Evolutionary conservation across 305 asterid genomes (phyloP), one percentile per base, ranked within the genome.

Genomic region (Fraxinus velutina): DNA sequence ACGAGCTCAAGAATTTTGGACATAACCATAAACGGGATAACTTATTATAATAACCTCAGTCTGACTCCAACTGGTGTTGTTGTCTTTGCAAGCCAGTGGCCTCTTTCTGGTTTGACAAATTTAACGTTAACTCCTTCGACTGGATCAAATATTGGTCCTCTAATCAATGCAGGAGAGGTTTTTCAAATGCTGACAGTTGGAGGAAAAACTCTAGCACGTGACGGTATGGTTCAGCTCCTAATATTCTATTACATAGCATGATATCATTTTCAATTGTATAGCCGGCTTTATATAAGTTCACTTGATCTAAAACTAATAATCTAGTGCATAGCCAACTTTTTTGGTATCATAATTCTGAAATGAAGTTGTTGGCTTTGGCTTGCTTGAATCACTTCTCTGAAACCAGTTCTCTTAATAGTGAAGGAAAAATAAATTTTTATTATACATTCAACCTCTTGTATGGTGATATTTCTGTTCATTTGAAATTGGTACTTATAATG

Each of bases 111-210:
- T 75, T 57, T 84, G 81, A 91, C 98, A 4, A 92, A 89, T 82
- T 42, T 95, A 73, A 91, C 96, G 75, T 76, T 95, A 81, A 81
- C 86, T 74, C 92, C 98, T 9, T 79, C 88, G 24, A 82, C 87
- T 71, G 97, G 97, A 52, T 92, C 99, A 55, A 90, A 83, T 66
- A 73, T 70, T 10, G 97, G 98, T 78, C 99, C 98, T 21, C 72
- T 92, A 73, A 90, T 95, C 64, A 93, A 95, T 81, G 98, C 90
- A 29, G 99, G 99, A 85, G 99, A 95, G 93, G 88, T 88, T 79
- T 94, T 92, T 81, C 91, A 81, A 80, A 80, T 94, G 77, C 82
- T 94, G 73, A 86, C 85, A 24, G 77, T 88, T 17, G 97, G 95
- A 76, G 94, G 94, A 84, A 93, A 88, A 87, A 93, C 98, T 75